These are phyloP conservation scores for Suillus discolor DNA, from an alignment of 768 basidiomycete genomes.

Conservation along the genomic window DNA sequence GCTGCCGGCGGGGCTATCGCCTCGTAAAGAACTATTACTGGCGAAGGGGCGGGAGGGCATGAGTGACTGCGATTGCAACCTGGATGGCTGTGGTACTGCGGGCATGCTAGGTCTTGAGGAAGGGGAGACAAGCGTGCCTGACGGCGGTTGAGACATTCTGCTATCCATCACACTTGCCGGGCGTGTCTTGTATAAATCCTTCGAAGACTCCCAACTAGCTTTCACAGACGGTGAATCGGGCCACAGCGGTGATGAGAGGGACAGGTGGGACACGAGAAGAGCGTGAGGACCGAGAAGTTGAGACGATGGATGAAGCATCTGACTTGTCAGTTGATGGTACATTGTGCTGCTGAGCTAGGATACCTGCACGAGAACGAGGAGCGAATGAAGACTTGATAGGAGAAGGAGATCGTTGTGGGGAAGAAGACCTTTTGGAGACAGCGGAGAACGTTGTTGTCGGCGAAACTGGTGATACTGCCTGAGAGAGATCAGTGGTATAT, in stretches of 20 bases:
- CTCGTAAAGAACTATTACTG: slow-evolving; percentile 33
- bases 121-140: slow-evolving; percentile 16
- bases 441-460: neutral
- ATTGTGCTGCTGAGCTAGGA: slow-evolving; percentile 2
- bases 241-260: slow-evolving; percentile 33
- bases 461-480: slow-evolving; percentile 11
- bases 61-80: slow-evolving; percentile 20
- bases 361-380: slow-evolving; percentile 18
- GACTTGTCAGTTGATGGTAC: slow-evolving; percentile 27
- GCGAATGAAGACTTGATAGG: slow-evolving; percentile 17
- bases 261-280: slow-evolving; percentile 30
- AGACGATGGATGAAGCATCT: slow-evolving; percentile 27
- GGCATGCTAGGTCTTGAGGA: slow-evolving; percentile 13
- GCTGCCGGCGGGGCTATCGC: slow-evolving; percentile 74
- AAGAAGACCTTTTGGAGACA: slow-evolving; percentile 5
- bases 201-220: slow-evolving; percentile 15
- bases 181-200: slow-evolving; percentile 14
- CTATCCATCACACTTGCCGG: slow-evolving; percentile 15
- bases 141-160: slow-evolving; percentile 16
- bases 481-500: slow-evolving; percentile 26
- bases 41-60: slow-evolving; percentile 61
- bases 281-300: slow-evolving; percentile 24
- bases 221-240: slow-evolving; percentile 36
- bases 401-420: slow-evolving; percentile 9
- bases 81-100: slow-evolving; percentile 19